A percentile compares a stretch with the other conserved stretches of the same genome.
Evolutionary conservation across 768 basidiomycete species (phyloP).

Genomic region (Suillus clintonianus): DNA sequence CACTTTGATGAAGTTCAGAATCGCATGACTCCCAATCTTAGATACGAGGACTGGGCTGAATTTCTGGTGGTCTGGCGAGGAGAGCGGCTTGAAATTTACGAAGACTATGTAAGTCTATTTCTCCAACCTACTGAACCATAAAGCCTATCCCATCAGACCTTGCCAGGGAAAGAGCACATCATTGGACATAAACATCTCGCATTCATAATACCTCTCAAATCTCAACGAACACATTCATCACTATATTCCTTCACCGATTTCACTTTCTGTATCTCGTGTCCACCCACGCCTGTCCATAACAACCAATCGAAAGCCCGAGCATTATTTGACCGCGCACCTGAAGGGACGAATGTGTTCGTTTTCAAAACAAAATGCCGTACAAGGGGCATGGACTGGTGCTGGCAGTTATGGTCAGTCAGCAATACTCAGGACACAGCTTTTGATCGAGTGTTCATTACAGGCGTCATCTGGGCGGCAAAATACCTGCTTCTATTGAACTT

Average conservation of each 20-base stretch:
- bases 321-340: conserved; percentile 50
- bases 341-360: conserved; percentile 84
- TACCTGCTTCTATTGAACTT: conserved; percentile 73
- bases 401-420: conserved; percentile 71
- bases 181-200: conserved; percentile 76
- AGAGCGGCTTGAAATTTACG: conserved; percentile 78
- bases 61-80: conserved; percentile 86
- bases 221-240: conserved; percentile 67
- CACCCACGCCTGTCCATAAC: conserved; percentile 48
- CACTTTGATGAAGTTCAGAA: conserved; percentile 70
- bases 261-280: conserved; percentile 75
- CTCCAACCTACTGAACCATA: not conserved
- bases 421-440: not conserved
- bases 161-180: conserved; percentile 70
- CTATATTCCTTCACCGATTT: conserved; percentile 87
- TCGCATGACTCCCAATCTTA: conserved; percentile 60
- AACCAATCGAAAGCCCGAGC: conserved; percentile 44
- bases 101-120: conserved; percentile 68
- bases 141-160: conserved; percentile 38
- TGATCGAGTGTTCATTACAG: conserved; percentile 36
- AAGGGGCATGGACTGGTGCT: conserved; percentile 85
- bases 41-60: conserved; percentile 74
- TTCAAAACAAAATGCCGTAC: conserved; percentile 81
- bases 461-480: conserved; percentile 68
- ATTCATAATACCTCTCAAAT: conserved; percentile 73